Conservation (phyloP, 2,329 filamentous ascomycete species). For the Colletotrichum liriopes region DNA sequence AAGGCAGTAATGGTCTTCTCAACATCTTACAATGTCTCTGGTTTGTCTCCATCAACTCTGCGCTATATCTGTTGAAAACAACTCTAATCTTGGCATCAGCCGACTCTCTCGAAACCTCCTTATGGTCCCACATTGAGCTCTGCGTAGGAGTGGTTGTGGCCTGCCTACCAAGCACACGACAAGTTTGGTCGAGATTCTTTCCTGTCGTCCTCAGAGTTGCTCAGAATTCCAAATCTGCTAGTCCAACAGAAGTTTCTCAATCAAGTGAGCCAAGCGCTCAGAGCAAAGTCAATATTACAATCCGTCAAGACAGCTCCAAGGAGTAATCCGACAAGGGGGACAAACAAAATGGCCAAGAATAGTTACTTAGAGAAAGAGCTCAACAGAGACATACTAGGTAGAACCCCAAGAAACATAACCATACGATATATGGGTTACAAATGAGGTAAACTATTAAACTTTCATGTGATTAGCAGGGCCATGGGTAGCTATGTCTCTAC, state of each 20-base stretch:
- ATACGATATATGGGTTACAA: not conserved
- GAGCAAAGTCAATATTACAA: too few species aligned
- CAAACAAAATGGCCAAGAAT: not conserved
- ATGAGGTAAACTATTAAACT: not conserved
- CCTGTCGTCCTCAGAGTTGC: not conserved
- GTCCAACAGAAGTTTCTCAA: not conserved
- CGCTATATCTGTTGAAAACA: too few species aligned
- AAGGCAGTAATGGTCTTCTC: not conserved
- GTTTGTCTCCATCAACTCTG: not conserved
- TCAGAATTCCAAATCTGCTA: not conserved
- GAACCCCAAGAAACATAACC: not conserved
- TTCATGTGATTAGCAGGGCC: not conserved
- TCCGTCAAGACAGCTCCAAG: not conserved
- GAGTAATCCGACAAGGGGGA: not conserved
- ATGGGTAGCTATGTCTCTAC: not conserved
- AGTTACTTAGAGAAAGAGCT: not conserved
- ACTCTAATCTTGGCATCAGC: not conserved
- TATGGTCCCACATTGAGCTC: conserved; percentile 13
- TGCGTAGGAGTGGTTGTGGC: conserved; percentile 9
- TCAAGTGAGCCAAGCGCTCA: not conserved
- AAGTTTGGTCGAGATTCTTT: not conserved
- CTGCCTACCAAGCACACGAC: conserved; percentile 17
- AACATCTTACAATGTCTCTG: not conserved
- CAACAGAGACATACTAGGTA: not conserved
- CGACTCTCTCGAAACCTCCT: not conserved